Evolutionary conservation across 75 land plant genomes (phyloP).

Genomic region (Picea glauca): DNA sequence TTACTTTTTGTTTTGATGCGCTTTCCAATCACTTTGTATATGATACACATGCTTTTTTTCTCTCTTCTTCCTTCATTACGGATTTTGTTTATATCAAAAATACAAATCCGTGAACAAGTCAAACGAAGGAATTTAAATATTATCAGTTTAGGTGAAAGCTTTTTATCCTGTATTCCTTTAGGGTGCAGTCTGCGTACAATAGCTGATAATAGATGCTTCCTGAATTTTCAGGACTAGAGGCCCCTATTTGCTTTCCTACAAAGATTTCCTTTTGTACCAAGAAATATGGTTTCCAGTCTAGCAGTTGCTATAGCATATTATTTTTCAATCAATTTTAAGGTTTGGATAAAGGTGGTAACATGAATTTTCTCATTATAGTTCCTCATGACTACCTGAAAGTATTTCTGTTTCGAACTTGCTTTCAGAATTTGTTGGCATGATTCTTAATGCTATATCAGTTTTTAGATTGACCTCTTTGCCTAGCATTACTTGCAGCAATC

Average conservation of each 20-base stretch:
- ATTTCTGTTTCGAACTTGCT: background rate
- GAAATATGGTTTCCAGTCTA: background rate
- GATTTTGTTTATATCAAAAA: background rate
- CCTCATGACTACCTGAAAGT: slow-evolving; percentile 2
- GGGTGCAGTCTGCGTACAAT: background rate
- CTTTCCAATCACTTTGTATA: background rate
- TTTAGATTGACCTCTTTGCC: background rate
- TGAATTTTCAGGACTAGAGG: background rate
- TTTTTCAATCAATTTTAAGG: background rate
- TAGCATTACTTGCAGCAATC: background rate
- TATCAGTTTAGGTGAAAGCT: background rate
- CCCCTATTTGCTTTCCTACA: background rate
- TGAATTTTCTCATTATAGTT: background rate
- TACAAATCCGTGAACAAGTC: background rate
- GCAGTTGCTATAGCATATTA: too few species aligned
- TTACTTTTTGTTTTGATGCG: background rate
- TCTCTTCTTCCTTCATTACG: background rate
- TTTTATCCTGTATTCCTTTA: background rate
- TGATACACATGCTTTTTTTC: background rate
- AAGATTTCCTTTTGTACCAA: background rate
- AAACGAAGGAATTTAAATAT: background rate
- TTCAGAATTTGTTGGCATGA: background rate
- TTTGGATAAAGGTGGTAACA: background rate
- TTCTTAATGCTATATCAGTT: background rate
- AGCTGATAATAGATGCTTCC: background rate